phyloP scores from a whole-genome alignment of 2,329 filamentous ascomycete genomes.

The Monilinia aucupariae region DNA sequence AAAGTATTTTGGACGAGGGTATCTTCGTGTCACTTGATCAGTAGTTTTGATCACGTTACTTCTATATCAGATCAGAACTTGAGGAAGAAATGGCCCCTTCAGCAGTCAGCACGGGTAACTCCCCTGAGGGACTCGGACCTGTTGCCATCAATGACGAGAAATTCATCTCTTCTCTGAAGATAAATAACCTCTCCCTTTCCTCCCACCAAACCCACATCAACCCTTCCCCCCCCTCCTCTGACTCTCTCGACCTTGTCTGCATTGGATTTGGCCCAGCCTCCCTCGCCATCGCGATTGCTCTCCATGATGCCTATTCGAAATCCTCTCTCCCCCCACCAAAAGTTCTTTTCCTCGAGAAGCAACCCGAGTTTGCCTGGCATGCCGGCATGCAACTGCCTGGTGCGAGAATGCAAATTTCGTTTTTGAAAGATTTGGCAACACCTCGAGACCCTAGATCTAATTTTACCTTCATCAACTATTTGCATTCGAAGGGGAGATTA shows the following conservation, averaged over 20 bases:
- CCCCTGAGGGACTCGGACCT: conserved; percentile 12
- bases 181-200: conserved; percentile 10
- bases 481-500: conserved; percentile 74
- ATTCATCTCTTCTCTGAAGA: conserved; percentile 5
- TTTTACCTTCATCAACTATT: conserved; percentile 95
- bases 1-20: background rate
- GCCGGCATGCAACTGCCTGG: conserved; percentile 91
- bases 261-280: conserved; percentile 92
- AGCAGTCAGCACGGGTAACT: conserved; percentile 24
- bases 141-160: conserved; percentile 9
- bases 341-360: conserved; percentile 83
- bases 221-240: conserved; percentile 40
- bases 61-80: background rate
- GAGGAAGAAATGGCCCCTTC: conserved; percentile 26
- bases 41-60: conserved; percentile 13
- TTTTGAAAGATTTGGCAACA: conserved; percentile 92
- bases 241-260: conserved; percentile 79
- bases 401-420: conserved; percentile 96
- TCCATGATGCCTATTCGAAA: conserved; percentile 65
- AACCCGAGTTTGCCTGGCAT: conserved; percentile 82
- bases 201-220: conserved; percentile 3
- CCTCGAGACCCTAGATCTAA: conserved; percentile 80
- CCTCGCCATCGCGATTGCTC: conserved; percentile 79
- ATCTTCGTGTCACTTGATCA: background rate
- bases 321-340: conserved; percentile 49